Evolutionary conservation across 2,329 filamentous ascomycete genomes (phyloP).

Genomic region (Fusarium aywerte): DNA sequence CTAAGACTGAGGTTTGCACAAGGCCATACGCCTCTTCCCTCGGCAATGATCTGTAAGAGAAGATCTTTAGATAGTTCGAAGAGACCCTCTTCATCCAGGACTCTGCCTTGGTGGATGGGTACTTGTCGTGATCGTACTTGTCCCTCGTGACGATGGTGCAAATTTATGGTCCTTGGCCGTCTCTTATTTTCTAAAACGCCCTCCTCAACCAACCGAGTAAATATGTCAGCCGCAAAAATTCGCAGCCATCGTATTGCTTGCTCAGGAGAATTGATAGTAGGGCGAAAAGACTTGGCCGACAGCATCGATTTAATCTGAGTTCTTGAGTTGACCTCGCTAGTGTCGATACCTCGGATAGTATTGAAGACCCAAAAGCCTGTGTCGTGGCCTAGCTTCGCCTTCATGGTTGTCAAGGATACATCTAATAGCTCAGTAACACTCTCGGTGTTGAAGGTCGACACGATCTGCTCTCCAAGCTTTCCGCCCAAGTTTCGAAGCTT

Average conservation of each 20-base stretch:
- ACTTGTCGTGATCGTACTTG: constrained; percentile 80
- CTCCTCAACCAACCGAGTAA: constrained; percentile 88
- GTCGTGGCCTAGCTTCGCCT: constrained; percentile 82
- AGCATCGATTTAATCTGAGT: constrained; percentile 98
- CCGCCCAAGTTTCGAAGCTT: constrained; percentile 96
- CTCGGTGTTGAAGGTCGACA: constrained; percentile 83
- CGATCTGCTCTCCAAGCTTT: constrained; percentile 89
- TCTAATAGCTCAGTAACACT: constrained; percentile 78
- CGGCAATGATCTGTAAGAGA: constrained; percentile 79
- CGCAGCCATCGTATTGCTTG: constrained; percentile 86
- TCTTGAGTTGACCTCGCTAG: constrained; percentile 86
- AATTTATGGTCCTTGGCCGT: constrained; percentile 83
- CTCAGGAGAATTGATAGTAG: constrained; percentile 79
- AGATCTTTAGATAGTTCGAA: constrained; percentile 81
- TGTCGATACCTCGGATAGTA: constrained; percentile 85
- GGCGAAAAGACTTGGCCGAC: constrained; percentile 93
- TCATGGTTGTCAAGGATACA: constrained; percentile 78
- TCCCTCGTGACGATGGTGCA: constrained; percentile 80
- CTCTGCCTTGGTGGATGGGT: constrained; percentile 80
- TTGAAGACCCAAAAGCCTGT: constrained; percentile 88
- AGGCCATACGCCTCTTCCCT: constrained; percentile 82
- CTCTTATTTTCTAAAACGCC: constrained; percentile 88
- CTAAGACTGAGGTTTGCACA: constrained; percentile 90
- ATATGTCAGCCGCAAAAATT: constrained; percentile 93
- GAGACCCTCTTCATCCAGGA: constrained; percentile 76